These are phyloP conservation scores for Saccharomyces paradoxus DNA, from an alignment of 805 yeast species.

Conservation along the genomic window DNA sequence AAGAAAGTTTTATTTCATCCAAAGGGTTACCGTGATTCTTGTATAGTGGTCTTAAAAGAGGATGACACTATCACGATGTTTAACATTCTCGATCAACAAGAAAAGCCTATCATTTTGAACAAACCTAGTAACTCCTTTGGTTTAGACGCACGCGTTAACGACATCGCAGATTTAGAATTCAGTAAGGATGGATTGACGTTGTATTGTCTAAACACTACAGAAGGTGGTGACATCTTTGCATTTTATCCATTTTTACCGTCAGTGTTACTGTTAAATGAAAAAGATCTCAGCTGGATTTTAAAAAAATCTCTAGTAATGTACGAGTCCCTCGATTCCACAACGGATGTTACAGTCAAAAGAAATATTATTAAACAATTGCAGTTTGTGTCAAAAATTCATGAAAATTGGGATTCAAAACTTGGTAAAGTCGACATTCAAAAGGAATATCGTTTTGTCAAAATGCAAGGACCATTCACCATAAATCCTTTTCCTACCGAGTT, in stretches of 20 bases:
- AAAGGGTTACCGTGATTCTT: constrained; percentile 14
- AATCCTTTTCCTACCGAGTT: constrained; percentile 48
- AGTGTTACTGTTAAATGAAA: constrained; percentile 4
- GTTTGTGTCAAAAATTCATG: constrained; percentile 31
- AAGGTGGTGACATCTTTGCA: constrained; percentile 48
- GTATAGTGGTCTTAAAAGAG: constrained; percentile 18
- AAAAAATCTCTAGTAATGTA: constrained; percentile 23
- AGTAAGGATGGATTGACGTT: constrained; percentile 43
- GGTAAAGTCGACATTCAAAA: constrained; percentile 14
- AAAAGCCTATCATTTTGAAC: constrained; percentile 3
- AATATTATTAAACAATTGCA: constrained; percentile 32
- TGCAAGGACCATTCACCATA: constrained; percentile 49
- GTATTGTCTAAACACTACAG: constrained; percentile 39
- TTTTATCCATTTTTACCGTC: constrained; percentile 59
- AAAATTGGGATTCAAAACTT: constrained; percentile 7
- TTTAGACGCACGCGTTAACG: constrained; percentile 14
- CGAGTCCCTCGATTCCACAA: constrained; percentile 11
- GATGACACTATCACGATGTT: constrained; percentile 20
- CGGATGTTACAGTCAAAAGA: constrained; percentile 13
- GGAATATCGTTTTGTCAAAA: constrained; percentile 7
- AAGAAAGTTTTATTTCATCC: constrained; percentile 43
- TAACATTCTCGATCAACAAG: constrained; percentile 7
- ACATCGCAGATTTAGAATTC: constrained; percentile 18
- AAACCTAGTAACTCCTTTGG: constrained; percentile 12
- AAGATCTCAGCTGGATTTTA: constrained; percentile 28